Evolutionary conservation across 306 rosid species (phyloP).

Genomic region (Psophocarpus tetragonolobus): DNA sequence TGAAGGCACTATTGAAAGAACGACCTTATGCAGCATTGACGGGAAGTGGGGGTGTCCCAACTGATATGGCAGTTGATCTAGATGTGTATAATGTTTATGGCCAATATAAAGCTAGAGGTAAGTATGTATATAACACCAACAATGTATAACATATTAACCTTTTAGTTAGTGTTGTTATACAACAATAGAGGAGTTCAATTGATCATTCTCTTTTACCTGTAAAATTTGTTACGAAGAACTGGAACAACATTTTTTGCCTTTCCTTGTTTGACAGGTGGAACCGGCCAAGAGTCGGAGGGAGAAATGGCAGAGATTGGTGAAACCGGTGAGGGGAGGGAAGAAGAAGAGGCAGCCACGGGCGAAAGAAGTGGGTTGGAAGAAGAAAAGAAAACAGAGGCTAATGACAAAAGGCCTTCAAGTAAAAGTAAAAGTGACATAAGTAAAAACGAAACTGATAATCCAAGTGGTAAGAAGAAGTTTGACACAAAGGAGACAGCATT

Average conservation of each 20-base stretch:
- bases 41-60: slow-evolving; percentile 27
- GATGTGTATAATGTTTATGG: not conserved
- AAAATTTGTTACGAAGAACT: not conserved
- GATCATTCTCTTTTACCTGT: not conserved
- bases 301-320: too few relatives aligned
- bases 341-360: too few relatives aligned
- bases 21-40: slow-evolving; percentile 29
- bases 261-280: not conserved
- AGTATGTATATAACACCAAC: not conserved
- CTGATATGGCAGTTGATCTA: not conserved
- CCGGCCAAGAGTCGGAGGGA: too few relatives aligned
- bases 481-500: slow-evolving; percentile 27
- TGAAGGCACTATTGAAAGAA: slow-evolving; percentile 43
- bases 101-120: slow-evolving; percentile 13
- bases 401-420: not conserved
- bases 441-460: not conserved
- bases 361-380: not conserved
- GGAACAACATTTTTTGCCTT: not conserved
- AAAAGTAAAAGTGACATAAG: not conserved
- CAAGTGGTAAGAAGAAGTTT: not conserved
- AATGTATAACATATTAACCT: not conserved
- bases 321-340: too few relatives aligned
- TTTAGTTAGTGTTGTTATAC: not conserved
- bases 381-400: not conserved
- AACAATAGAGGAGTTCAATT: not conserved